A percentile compares a stretch with the other conserved stretches of the same genome.
Conservation (phyloP, 352 stramenopile species). For the Pythium folliculosum region DNA sequence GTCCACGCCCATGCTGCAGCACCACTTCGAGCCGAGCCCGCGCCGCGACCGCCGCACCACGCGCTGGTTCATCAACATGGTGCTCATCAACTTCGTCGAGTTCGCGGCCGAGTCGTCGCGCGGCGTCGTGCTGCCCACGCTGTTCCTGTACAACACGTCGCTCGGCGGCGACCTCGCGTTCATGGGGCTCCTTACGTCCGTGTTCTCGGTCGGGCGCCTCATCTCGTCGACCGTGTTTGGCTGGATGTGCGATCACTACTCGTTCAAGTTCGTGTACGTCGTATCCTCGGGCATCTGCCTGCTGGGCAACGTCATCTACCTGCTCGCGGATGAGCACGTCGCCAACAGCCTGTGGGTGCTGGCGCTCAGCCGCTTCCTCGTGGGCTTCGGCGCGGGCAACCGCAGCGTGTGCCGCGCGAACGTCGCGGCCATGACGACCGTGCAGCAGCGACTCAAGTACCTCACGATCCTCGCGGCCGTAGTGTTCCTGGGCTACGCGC, state of each 20-base stretch:
- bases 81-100: constrained; percentile 82
- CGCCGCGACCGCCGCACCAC: background rate
- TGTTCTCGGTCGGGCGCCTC: constrained; percentile 73
- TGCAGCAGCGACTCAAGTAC: constrained; percentile 68
- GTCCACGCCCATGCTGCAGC: constrained; percentile 2
- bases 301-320: constrained; percentile 71
- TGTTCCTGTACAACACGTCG: constrained; percentile 83
- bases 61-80: constrained; percentile 75
- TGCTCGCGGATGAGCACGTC: constrained; percentile 62
- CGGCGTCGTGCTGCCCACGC: constrained; percentile 72
- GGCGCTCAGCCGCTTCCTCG: constrained; percentile 61
- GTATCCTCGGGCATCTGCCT: constrained; percentile 70
- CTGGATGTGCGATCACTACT: constrained; percentile 80
- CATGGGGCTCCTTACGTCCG: constrained; percentile 76
- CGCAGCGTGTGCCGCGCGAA: constrained; percentile 59
- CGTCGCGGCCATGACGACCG: constrained; percentile 63
- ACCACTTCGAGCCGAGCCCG: constrained; percentile 4
- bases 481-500: constrained; percentile 23
- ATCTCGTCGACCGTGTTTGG: constrained; percentile 79
- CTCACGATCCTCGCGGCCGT: constrained; percentile 69
- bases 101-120: constrained; percentile 75
- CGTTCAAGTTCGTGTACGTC: constrained; percentile 75
- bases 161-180: constrained; percentile 68
- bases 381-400: constrained; percentile 60
- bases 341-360: constrained; percentile 49